Conservation (phyloP, 305 asterid species). For the Euphrasia arctica region DNA sequence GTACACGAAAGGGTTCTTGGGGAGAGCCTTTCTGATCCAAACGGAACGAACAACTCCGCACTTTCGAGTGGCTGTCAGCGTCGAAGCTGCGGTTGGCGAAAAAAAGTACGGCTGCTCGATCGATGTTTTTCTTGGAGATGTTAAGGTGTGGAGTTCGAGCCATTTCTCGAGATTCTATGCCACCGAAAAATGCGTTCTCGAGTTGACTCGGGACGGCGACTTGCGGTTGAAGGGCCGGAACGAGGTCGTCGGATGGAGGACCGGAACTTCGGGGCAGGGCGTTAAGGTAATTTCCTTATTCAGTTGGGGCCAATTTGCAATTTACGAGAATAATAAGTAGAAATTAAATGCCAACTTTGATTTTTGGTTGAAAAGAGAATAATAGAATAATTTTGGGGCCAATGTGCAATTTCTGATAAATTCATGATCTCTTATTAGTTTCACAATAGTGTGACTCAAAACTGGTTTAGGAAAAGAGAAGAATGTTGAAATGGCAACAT, state of each 20-base stretch:
- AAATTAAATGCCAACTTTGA: too few relatives aligned
- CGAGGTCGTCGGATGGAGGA: conserved; percentile 65
- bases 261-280: conserved; percentile 79
- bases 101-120: conserved; percentile 51
- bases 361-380: too few relatives aligned
- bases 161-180: conserved; percentile 62
- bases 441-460: too few relatives aligned
- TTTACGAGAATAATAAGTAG: too few relatives aligned
- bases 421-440: too few relatives aligned
- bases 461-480: too few relatives aligned
- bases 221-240: conserved; percentile 51
- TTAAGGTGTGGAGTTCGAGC: conserved; percentile 80
- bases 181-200: conserved; percentile 49
- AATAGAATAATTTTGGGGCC: too few relatives aligned
- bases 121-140: conserved; percentile 62
- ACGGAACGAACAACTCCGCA: conserved; percentile 40
- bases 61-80: conserved; percentile 59
- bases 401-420: too few relatives aligned
- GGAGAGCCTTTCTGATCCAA: conserved; percentile 65
- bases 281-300: conserved; percentile 52
- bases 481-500: too few relatives aligned
- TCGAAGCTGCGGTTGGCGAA: conserved; percentile 39
- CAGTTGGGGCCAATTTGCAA: neutral
- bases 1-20: conserved; percentile 56
- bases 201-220: conserved; percentile 51